Percentiles rank a stretch among this genome's conserved stretches.
These are phyloP conservation scores for Aspergillus biplanus DNA, from an alignment of 495 filamentous ascomycete species.

Conservation along the genomic window DNA sequence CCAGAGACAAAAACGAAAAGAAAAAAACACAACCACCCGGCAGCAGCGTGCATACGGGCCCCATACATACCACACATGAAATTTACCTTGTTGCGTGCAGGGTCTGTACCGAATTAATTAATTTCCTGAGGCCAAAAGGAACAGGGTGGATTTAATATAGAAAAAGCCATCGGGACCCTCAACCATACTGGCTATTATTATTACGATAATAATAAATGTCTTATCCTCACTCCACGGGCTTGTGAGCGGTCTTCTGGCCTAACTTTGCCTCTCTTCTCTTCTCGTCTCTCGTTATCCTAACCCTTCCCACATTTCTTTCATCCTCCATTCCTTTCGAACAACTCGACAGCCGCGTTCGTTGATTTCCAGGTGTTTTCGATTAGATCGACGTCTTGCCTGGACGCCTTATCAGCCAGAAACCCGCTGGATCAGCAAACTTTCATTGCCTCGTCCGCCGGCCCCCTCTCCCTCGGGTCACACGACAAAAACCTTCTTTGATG, in stretches of 20 bases:
- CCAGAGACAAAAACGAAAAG: conserved; percentile 2
- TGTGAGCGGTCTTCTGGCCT: neutral
- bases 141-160: neutral
- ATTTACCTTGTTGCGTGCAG: conserved; percentile 3
- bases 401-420: conserved; percentile 17
- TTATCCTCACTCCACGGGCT: neutral
- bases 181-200: neutral
- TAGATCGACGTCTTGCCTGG: conserved; percentile 3
- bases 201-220: neutral
- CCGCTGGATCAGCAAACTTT: conserved; percentile 6
- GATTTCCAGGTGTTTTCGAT: neutral
- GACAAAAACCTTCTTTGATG: conserved; percentile 23
- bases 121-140: neutral
- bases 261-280: neutral
- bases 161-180: neutral
- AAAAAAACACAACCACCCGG: conserved; percentile 1
- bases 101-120: conserved; percentile 1
- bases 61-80: conserved; percentile 4
- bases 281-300: neutral
- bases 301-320: neutral
- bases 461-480: conserved; percentile 13
- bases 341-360: neutral
- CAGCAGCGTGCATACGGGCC: neutral
- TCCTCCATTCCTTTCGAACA: neutral
- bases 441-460: conserved; percentile 6